These are phyloP conservation scores for Saccharomycopsis phalli DNA, from an alignment of 1,139 yeast genomes.

Conservation along the genomic window DNA sequence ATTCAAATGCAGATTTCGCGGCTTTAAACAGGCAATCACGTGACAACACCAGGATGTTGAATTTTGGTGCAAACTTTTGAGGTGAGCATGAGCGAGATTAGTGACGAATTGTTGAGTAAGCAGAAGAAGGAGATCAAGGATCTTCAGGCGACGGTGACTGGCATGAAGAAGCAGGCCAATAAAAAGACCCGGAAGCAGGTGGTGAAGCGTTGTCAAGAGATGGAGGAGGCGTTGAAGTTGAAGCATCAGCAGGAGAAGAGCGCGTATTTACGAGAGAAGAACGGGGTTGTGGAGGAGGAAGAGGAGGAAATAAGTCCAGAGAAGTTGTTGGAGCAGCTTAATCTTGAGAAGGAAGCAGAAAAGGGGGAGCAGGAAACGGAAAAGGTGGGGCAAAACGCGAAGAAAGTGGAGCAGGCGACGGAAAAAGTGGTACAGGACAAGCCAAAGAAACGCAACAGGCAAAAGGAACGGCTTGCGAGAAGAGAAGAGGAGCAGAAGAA, in stretches of 20 bases:
- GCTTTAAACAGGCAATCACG: too few species aligned
- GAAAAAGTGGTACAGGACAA: constrained; percentile 21
- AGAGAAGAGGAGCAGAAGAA: constrained; percentile 62
- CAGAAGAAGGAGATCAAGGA: constrained; percentile 68
- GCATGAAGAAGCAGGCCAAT: constrained; percentile 74
- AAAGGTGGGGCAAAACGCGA: not conserved
- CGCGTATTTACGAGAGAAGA: constrained; percentile 28
- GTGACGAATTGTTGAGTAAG: constrained; percentile 49
- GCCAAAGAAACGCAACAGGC: constrained; percentile 57
- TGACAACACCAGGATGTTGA: not conserved
- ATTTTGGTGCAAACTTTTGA: not conserved
- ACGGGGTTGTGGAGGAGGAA: constrained; percentile 20
- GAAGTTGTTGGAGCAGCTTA: constrained; percentile 48
- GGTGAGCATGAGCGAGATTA: too few species aligned
- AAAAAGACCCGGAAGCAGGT: constrained; percentile 64
- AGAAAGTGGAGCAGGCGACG: constrained; percentile 7
- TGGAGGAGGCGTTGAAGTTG: constrained; percentile 47
- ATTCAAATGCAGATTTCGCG: not conserved
- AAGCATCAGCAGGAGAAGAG: constrained; percentile 51
- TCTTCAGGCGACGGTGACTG: constrained; percentile 56
- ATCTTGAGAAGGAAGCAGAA: constrained; percentile 24
- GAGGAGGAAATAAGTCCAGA: constrained; percentile 54
- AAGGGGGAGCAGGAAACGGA: not conserved
- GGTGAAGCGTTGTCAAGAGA: constrained; percentile 43
- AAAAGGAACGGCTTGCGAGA: constrained; percentile 72